Evolutionary conservation across 805 yeast genomes (phyloP).

Genomic region (Spathaspora passalidarum): DNA sequence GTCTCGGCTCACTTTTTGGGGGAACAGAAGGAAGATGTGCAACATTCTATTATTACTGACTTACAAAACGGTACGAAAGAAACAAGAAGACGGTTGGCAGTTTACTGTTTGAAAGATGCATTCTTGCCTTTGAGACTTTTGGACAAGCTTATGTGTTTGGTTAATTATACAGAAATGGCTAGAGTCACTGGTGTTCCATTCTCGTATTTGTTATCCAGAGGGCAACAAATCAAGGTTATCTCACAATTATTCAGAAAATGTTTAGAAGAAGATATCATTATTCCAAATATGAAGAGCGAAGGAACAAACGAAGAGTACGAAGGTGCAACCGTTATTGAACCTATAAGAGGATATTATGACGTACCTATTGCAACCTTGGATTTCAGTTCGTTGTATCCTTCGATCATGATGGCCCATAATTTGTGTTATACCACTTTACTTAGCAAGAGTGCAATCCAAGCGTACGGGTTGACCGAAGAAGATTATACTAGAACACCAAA

Average conservation of each 20-base stretch:
- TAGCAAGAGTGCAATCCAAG: slow-evolving; percentile 63
- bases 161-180: slow-evolving; percentile 98
- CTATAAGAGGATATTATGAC: slow-evolving; percentile 91
- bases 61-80: slow-evolving; percentile 90
- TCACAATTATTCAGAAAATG: slow-evolving; percentile 95
- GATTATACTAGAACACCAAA: slow-evolving; percentile 90
- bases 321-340: slow-evolving; percentile 99
- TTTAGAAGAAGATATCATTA: slow-evolving; percentile 75
- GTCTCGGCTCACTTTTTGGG: slow-evolving; percentile 91
- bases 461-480: slow-evolving; percentile 58
- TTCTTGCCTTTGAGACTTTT: slow-evolving; percentile 82
- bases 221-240: slow-evolving; percentile 96
- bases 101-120: slow-evolving; percentile 95
- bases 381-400: slow-evolving; percentile 95
- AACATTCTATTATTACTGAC: slow-evolving; percentile 92
- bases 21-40: slow-evolving; percentile 98
- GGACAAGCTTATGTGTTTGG: slow-evolving; percentile 93
- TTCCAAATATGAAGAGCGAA: slow-evolving; percentile 83
- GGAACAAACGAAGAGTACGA: slow-evolving; percentile 91
- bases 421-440: slow-evolving; percentile 90
- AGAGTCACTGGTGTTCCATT: slow-evolving; percentile 99
- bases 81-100: slow-evolving; percentile 92
- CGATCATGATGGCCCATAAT: slow-evolving; percentile 99
- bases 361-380: slow-evolving; percentile 97
- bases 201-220: slow-evolving; percentile 81